Percentiles rank a stretch among this genome's conserved stretches.
phyloP scores from a whole-genome alignment of 2,329 filamentous ascomycete species.

The Aspergillus eucalypticola region DNA sequence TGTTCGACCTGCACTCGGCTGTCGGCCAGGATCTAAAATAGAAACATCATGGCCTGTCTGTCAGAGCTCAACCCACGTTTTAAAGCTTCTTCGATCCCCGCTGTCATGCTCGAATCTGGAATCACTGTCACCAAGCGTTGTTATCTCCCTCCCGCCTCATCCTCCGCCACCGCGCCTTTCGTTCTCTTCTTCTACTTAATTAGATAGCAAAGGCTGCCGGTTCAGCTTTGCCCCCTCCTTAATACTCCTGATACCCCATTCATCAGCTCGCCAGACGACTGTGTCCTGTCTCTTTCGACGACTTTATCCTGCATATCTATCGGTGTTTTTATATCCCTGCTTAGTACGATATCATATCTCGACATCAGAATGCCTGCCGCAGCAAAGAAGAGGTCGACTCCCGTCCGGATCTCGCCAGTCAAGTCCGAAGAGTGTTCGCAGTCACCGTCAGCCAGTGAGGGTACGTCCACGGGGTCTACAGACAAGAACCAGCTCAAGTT shows the following conservation, averaged over 20 bases:
- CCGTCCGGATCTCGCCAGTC: conserved; percentile 11
- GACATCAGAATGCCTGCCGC: conserved; percentile 21
- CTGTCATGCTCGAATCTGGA: conserved; percentile 13
- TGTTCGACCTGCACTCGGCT: conserved; percentile 16
- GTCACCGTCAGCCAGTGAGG: conserved; percentile 47
- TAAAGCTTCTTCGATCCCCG: conserved; percentile 27
- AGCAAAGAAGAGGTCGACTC: conserved; percentile 20
- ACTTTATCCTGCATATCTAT: conserved; percentile 8
- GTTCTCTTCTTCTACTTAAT: conserved; percentile 25
- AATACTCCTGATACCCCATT: conserved; percentile 11
- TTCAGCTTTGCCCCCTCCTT: conserved; percentile 40
- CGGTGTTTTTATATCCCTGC: neutral
- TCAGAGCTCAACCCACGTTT: conserved; percentile 16
- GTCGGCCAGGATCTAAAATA: conserved; percentile 23
- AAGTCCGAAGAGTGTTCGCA: conserved; percentile 24
- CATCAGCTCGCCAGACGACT: conserved; percentile 19
- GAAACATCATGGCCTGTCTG: conserved; percentile 23
- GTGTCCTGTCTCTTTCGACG: conserved; percentile 16
- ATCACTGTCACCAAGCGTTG: conserved; percentile 18
- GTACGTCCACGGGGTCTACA: conserved; percentile 47
- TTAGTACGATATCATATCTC: neutral
- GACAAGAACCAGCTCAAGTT: conserved; percentile 73
- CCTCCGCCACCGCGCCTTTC: conserved; percentile 28
- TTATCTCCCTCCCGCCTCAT: conserved; percentile 20
- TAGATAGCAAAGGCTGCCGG: conserved; percentile 45